Evolutionary conservation across 1,284 basidiomycete genomes (phyloP), one percentile per base, ranked within the genome.

Genomic region (Marasmius tenuissimus): DNA sequence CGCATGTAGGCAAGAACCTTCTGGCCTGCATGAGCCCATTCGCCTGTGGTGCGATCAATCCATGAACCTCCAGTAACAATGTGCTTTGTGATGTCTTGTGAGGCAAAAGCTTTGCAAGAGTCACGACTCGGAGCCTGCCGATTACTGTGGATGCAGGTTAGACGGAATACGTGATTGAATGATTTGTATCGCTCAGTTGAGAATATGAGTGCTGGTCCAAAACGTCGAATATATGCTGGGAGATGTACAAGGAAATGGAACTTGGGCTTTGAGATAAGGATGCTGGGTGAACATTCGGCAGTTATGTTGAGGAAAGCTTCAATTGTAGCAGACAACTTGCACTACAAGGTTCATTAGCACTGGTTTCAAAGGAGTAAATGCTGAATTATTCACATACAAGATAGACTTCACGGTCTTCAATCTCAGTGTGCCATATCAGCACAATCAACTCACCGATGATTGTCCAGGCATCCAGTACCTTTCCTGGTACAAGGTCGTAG

Each of bases 341-440:
- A 16, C 50, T 52, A 53, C 62, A 53, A 10, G 54, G 48, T 61
- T 63, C 37, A 33, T 18, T 22, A 22, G 50, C 14, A 51, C 52
- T 11, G 52, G 50, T 38, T n/a, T 39, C 34, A 16, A 9, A 12
- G 56, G 7, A 42, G n/a, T 12, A 42, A 42, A 42, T 42, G 2
- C 6, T 27, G 2, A 27, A 27, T 27, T 2, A 6, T 42, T n/a
- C 14, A 60, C 64, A 49, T 51, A 65, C 64, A 34, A 61, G 53
- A 62, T 64, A 55, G 16, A 60, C 8, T 16, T 59, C 65, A 7
- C 70, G 48, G 55, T 70, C 50, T 1, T 56, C 20, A 16, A 73
- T 72, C 42, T 69, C 59, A 1, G 69, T 61, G 38, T 67, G 59
- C 72, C 72, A 72, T 6, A 71, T 51, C 3, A 70, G 48, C 6